phyloP scores from a whole-genome alignment of 176 grass and related monocot genomes.

The Avena atlantica region DNA sequence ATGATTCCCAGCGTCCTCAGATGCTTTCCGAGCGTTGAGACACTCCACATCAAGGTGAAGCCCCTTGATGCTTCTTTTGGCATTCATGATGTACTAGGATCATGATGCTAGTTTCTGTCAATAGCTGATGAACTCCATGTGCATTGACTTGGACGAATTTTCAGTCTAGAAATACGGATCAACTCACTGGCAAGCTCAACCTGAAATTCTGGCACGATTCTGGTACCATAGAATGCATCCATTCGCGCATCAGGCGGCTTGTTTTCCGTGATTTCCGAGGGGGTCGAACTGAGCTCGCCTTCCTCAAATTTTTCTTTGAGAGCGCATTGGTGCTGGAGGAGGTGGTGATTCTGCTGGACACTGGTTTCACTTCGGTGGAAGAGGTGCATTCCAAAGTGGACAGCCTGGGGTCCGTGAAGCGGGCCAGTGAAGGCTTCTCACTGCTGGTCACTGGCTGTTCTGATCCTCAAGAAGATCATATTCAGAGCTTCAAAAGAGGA shows the following conservation, averaged over 20 bases:
- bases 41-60: background rate
- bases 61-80: background rate
- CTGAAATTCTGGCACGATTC: background rate
- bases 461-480: background rate
- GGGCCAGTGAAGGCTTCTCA: background rate
- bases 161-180: background rate
- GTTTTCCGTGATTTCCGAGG: background rate
- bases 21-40: background rate
- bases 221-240: background rate
- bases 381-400: background rate
- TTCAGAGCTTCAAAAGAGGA: constrained; percentile 13
- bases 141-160: background rate
- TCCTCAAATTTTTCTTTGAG: background rate
- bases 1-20: background rate
- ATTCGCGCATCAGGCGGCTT: background rate
- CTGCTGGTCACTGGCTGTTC: background rate
- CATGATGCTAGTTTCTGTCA: background rate
- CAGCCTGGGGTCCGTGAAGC: background rate
- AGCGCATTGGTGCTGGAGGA: background rate
- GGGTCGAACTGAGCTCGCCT: background rate
- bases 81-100: background rate
- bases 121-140: background rate
- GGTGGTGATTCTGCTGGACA: background rate
- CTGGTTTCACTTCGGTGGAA: background rate
- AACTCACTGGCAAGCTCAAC: constrained; percentile 4